Evolutionary conservation across 2,329 filamentous ascomycete species (phyloP).

Genomic region (Colletotrichum shisoi): DNA sequence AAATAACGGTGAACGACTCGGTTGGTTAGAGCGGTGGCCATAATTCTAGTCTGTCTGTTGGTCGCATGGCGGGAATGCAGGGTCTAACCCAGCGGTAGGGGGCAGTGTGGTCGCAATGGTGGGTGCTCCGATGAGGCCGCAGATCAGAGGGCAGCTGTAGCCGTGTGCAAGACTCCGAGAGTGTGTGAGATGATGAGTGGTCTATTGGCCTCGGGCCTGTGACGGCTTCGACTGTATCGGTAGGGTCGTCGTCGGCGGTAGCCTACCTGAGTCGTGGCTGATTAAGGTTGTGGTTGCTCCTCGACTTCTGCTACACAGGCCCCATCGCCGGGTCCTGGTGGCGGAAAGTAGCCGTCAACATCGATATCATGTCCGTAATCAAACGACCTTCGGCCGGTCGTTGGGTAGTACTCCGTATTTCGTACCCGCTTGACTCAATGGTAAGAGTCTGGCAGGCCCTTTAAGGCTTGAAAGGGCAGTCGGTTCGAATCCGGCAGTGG

Average conservation of each 20-base stretch:
- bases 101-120: conserved; percentile 16
- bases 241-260: not conserved
- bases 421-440: too few species aligned
- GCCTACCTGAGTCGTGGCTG: conserved; percentile 18
- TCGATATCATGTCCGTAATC: conserved; percentile 18
- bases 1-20: not conserved
- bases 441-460: too few species aligned
- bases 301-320: conserved; percentile 19
- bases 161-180: not conserved
- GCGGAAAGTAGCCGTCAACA: conserved; percentile 36
- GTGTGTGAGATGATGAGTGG: not conserved
- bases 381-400: conserved; percentile 14
- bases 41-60: not conserved
- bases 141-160: conserved; percentile 14
- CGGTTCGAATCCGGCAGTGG: too few species aligned
- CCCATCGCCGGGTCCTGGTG: conserved; percentile 9
- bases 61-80: conserved; percentile 7
- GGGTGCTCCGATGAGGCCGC: conserved; percentile 26
- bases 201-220: conserved; percentile 1
- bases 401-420: not conserved
- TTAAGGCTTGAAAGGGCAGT: too few species aligned
- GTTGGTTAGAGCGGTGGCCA: not conserved
- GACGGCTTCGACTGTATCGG: not conserved
- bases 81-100: conserved; percentile 14
- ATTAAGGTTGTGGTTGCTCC: conserved; percentile 34